Conservation (phyloP, 306 rosid genomes). For the Crotalaria pallida region DNA sequence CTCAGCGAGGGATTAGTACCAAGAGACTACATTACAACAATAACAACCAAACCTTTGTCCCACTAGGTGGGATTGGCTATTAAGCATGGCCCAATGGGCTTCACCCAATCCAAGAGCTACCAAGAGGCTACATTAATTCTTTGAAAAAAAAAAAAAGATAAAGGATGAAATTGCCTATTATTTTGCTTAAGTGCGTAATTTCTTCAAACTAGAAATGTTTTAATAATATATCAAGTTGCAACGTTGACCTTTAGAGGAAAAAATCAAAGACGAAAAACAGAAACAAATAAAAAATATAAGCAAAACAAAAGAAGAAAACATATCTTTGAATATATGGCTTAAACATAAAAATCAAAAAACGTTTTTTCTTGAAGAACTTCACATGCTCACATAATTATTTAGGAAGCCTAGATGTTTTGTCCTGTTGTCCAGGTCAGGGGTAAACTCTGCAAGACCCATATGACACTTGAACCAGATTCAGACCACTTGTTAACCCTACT, state of each 20-base stretch:
- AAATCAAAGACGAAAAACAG: neutral
- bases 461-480: neutral
- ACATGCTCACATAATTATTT: neutral
- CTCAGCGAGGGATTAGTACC: neutral
- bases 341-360: neutral
- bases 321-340: neutral
- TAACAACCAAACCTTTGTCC: no score
- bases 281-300: no score
- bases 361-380: neutral
- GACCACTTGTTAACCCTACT: neutral
- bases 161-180: neutral
- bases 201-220: neutral
- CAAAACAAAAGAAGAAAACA: no score
- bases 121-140: neutral
- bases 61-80: no score
- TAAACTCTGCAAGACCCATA: neutral
- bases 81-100: no score
- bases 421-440: neutral
- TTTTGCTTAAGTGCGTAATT: neutral
- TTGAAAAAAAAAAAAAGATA: neutral
- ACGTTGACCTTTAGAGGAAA: neutral
- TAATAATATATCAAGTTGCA: neutral
- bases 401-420: neutral
- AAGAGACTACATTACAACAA: no score
- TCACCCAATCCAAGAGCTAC: no score